These are phyloP conservation scores for Heliamphora exappendiculata DNA, from an alignment of 148 eudicot species.

Conservation along the genomic window DNA sequence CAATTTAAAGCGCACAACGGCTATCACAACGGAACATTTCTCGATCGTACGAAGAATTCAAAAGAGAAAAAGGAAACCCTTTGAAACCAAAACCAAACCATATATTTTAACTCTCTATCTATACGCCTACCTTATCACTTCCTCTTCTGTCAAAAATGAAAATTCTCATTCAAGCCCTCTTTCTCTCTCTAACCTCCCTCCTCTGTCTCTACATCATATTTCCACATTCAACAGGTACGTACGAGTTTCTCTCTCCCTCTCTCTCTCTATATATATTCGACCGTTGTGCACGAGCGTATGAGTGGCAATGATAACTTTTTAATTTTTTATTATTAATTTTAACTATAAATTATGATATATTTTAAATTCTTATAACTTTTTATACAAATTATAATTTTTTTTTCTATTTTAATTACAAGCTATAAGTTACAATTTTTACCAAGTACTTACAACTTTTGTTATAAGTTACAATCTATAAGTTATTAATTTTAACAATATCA, in stretches of 20 bases:
- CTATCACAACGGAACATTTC: constrained; percentile 1
- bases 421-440: too few species aligned
- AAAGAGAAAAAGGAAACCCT: not conserved
- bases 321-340: not conserved
- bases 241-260: not conserved
- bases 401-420: too few species aligned
- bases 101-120: not conserved
- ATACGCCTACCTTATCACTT: not conserved
- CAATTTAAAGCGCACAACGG: constrained; percentile 3
- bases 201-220: constrained; percentile 4
- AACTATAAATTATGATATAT: not conserved
- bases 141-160: constrained; percentile 8
- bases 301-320: too few species aligned
- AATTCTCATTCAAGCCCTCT: constrained; percentile 2
- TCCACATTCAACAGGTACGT: constrained; percentile 15
- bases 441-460: too few species aligned
- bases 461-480: too few species aligned
- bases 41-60: not conserved
- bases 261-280: not conserved
- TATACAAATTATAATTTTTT: not conserved
- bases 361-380: not conserved
- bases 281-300: too few species aligned
- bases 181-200: constrained; percentile 13
- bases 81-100: constrained; percentile 16
- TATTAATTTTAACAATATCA: too few species aligned